phyloP scores from a whole-genome alignment of 192 early-diverging fungal species.

The Oehlia diaphana region DNA sequence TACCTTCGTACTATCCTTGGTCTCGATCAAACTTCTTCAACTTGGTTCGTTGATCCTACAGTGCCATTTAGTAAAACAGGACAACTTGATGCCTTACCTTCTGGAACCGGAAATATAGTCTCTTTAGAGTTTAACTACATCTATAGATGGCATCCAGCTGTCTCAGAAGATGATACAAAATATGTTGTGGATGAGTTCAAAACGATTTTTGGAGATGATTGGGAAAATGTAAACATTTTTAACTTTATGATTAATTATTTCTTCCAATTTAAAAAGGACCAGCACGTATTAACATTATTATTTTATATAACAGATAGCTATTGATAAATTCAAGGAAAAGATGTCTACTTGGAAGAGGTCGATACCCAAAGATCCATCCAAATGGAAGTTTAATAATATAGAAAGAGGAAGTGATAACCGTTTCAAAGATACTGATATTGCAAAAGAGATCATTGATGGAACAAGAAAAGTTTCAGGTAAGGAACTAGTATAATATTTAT shows the following conservation, averaged over 20 bases:
- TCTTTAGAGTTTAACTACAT: background rate
- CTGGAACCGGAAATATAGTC: conserved; percentile 1
- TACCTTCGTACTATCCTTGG: conserved; percentile 51
- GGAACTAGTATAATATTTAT: background rate
- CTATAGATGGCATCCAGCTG: background rate
- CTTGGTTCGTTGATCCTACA: background rate
- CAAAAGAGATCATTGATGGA: background rate
- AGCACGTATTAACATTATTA: background rate
- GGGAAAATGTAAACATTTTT: background rate
- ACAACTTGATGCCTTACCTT: background rate
- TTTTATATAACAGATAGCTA: background rate
- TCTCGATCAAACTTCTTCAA: background rate
- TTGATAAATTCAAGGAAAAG: background rate
- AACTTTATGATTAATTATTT: background rate
- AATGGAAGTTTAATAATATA: background rate
- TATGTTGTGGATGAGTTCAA: conserved; percentile 19
- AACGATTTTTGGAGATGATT: background rate
- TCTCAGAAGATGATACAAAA: background rate
- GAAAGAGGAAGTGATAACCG: background rate
- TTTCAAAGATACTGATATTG: background rate
- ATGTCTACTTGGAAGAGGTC: background rate
- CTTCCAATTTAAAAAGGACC: background rate
- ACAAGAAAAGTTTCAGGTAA: background rate
- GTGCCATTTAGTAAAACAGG: background rate
- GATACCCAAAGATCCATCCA: background rate